A percentile compares a stretch with the other conserved stretches of the same genome.
Evolutionary conservation across 352 stramenopile species (phyloP).

Genomic region (Pythium scleroteichum): DNA sequence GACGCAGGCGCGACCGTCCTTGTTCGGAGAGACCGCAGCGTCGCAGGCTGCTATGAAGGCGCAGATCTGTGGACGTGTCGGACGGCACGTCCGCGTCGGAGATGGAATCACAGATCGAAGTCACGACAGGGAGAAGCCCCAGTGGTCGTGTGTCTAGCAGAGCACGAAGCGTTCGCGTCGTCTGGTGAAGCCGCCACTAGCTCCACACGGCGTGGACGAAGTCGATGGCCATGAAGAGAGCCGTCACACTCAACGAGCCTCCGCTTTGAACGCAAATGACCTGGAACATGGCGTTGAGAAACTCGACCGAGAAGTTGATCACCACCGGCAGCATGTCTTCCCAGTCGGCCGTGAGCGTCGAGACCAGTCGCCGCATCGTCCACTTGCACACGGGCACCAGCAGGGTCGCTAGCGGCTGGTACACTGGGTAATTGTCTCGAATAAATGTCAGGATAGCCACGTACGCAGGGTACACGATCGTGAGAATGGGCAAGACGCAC

Average conservation of each 20-base stretch:
- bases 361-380: not conserved
- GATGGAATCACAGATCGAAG: not conserved
- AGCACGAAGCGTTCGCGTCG: not conserved
- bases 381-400: constrained; percentile 4
- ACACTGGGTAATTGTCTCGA: not conserved
- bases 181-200: not conserved
- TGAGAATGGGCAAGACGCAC: not conserved
- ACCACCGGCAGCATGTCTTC: constrained; percentile 35
- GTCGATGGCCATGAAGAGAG: constrained; percentile 19
- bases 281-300: constrained; percentile 36
- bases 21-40: too few species aligned
- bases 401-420: not conserved
- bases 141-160: not conserved
- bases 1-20: not conserved
- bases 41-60: too few species aligned
- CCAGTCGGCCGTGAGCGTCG: constrained; percentile 2
- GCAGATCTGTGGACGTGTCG: too few species aligned
- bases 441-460: not conserved
- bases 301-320: constrained; percentile 35
- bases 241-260: constrained; percentile 25
- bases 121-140: not conserved
- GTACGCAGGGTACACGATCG: constrained; percentile 9
- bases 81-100: too few species aligned
- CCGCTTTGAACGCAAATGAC: constrained; percentile 34
- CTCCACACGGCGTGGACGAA: not conserved